These are phyloP conservation scores for Pavlovales sp. DNA, from an alignment of 208 protist species.

Conservation along the genomic window DNA sequence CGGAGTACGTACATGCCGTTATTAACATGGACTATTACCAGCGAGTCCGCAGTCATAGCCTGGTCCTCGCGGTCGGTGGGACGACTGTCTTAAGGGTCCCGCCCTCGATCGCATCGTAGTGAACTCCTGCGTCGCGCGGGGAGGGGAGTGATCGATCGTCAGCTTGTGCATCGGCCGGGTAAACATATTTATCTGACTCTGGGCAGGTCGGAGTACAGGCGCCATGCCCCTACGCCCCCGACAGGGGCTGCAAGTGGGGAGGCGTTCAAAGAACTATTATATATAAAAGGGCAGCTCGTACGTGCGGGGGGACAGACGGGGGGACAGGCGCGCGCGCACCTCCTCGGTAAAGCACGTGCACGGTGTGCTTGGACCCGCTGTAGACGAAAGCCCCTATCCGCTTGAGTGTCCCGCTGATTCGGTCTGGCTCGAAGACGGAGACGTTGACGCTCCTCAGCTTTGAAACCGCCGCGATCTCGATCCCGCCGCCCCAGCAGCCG, in stretches of 20 bases:
- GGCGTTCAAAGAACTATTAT: no score
- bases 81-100: background rate
- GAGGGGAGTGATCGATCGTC: no score
- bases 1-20: no score
- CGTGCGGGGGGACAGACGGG: no score
- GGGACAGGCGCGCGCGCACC: constrained; percentile 16
- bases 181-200: no score
- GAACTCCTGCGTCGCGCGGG: background rate
- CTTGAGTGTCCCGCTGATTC: constrained; percentile 7
- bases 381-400: constrained; percentile 44
- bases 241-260: background rate
- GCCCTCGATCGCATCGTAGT: constrained; percentile 16
- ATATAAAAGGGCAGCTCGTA: no score
- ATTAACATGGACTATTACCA: no score
- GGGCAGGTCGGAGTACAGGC: no score
- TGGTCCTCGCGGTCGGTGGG: no score
- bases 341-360: constrained; percentile 44
- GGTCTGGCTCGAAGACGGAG: constrained; percentile 32
- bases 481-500: constrained; percentile 47
- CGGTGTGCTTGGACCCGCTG: background rate
- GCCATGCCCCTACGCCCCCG: no score
- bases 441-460: constrained; percentile 50
- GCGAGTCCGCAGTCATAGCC: no score
- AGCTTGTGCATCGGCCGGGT: no score
- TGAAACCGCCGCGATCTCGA: constrained; percentile 51